Base-by-base conservation (phyloP, 2,329 filamentous ascomycete genomes). In the Teratosphaeria nubilosa region DNA sequence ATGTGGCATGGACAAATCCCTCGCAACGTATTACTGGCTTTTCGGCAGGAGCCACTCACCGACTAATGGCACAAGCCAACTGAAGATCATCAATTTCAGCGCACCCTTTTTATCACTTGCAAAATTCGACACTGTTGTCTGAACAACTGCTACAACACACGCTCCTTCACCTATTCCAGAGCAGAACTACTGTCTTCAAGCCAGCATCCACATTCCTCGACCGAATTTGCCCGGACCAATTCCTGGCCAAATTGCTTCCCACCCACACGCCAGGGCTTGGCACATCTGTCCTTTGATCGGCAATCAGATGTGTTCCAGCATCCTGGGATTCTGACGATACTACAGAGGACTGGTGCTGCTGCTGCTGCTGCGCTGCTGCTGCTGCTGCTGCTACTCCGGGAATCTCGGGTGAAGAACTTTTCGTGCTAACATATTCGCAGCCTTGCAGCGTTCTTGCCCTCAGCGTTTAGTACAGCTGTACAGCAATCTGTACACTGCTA, bases 391-490 rank as follows among this genome's bases (percentile, higher is more conserved):
- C 16, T 48, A 16, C n/a, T 48, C 2, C 22, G n/a, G 16, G 51
- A 24, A 30, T 41, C 51, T 53, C 9, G 7, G n/a, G 41, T 2
- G 20, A 20, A 48, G 16, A 22, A 22, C 22, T 37, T 22, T 48
- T 48, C 58, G 22, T 56, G 14, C 16, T 34, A 13, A 55, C 9
- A 48, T n/a, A 27, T 27, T 52, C 14, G 30, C 53, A 65, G 60
- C 58, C 58, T 58, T 63, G 54, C 57, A 64, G 61, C 64, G 62
- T 66, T 65, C 58, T 61, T 41, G 57, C 56, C 45, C 13, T 53
- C 32, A 59, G 58, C 60, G 56, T 61, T 51, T 32, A 41, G 32
- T 53, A 54, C 48, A 58, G 31, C 37, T 6, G 30, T 55, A 34
- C 30, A 55, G 53, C 30, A 55, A 25, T 24, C 34, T 25, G 53